A percentile compares a stretch with the other conserved stretches of the same genome.
These are phyloP conservation scores for Acacia melanoxylon DNA, from an alignment of 306 rosid genomes.

Conservation along the genomic window DNA sequence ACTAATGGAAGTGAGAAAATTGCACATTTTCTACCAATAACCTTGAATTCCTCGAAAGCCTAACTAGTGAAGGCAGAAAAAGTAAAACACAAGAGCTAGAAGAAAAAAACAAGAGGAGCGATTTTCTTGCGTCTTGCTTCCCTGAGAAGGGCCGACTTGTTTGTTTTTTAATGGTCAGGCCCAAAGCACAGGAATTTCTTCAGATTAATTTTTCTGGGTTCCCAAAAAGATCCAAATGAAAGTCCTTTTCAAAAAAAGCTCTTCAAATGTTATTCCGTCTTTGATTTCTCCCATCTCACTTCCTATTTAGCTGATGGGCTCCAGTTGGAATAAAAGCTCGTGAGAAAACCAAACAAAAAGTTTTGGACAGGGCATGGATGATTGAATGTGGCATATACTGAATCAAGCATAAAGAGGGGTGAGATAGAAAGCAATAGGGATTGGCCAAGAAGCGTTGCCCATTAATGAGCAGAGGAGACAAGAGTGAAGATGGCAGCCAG, in stretches of 20 bases:
- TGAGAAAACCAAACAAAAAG: neutral
- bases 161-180: neutral
- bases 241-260: neutral
- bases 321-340: neutral
- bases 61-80: neutral
- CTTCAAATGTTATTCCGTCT: neutral
- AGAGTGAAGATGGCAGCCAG: constrained; percentile 22
- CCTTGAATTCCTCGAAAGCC: neutral
- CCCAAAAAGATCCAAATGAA: neutral
- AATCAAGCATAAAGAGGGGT: neutral
- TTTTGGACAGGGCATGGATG: neutral
- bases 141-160: neutral
- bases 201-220: neutral
- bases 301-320: neutral
- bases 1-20: neutral
- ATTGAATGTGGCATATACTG: neutral
- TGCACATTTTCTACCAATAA: neutral
- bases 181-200: neutral
- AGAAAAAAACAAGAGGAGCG: neutral
- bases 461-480: constrained; percentile 32
- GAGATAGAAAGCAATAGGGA: neutral
- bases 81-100: neutral
- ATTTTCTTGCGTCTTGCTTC: neutral
- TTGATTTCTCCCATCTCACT: neutral
- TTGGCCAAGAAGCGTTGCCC: neutral